Evolutionary conservation across 371 early-diverging fungal species (phyloP), one percentile per base, ranked within the genome.

Genomic region (Circinella umbellata): DNA sequence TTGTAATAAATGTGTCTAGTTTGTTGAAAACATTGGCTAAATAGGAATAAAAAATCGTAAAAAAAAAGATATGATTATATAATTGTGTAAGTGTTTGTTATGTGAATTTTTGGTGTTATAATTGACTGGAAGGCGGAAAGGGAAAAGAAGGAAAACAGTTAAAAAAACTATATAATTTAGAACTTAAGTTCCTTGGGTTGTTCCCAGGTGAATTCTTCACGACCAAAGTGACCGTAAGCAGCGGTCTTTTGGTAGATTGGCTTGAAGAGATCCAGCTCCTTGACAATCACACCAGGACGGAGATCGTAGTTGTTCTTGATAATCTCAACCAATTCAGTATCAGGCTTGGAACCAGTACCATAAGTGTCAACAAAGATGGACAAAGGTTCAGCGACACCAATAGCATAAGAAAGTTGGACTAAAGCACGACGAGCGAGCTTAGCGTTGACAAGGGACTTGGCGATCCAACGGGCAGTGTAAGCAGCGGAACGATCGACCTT

Each of bases 401-500:
- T 99, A 78, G 99, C 99, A 86, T 99, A 99, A 68, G 98, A 98
- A 74, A 99, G 89, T 90, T 99, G 99, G 73, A 99, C 97, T 65
- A 98, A 90, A 73, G 83, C 86, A 80, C 99, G 94, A 76, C 96
- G 97, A 78, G 96, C 96, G 64, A 99, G 91, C 76, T 93, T 92
- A 79, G 98, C 96, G 51, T 90, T 85, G 64, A 99, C 98, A 69
- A 99, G 85, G 51, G 99, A 91, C 89, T 94, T 93, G 86, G 99
- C 99, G 78, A 99, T 95, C 97, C 98, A 99, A 76, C 99, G 95
- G 73, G 96, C 98, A 67, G 99, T 94, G 89, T 99, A 99, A 74
- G 99, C 99, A 75, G 98, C 99, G 67, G 98, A 98, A 86, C 99
- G 94, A 85, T 99, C 99, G 80, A 99, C 99, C 94, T 99, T 99